These are phyloP conservation scores for Aspergillus tubingensis DNA, from an alignment of 2,329 filamentous ascomycete genomes.

Conservation along the genomic window DNA sequence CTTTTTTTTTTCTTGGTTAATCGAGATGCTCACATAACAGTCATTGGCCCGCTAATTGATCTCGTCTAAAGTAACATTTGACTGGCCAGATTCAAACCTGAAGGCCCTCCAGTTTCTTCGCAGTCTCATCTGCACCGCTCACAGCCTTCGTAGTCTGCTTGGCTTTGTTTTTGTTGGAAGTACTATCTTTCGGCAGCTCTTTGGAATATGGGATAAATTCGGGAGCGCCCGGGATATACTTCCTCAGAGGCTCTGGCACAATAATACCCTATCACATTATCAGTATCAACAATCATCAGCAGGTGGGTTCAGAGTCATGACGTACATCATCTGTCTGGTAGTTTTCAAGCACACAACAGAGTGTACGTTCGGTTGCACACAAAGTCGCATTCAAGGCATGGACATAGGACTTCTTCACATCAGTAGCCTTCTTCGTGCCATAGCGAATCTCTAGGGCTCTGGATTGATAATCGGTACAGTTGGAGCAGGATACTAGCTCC, in stretches of 20 bases:
- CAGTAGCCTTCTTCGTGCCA: conserved; percentile 82
- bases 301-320: conserved; percentile 11
- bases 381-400: conserved; percentile 90
- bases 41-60: not conserved
- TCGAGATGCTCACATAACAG: not conserved
- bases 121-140: conserved; percentile 34
- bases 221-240: conserved; percentile 85
- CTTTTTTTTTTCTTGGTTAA: not conserved
- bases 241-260: conserved; percentile 79
- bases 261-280: conserved; percentile 62
- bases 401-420: conserved; percentile 87
- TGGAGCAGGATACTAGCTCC: conserved; percentile 95
- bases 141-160: conserved; percentile 35
- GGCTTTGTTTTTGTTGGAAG: conserved; percentile 58
- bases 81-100: conserved; percentile 34
- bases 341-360: conserved; percentile 96
- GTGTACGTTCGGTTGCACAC: conserved; percentile 84
- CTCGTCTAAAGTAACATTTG: not conserved
- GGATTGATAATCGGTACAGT: conserved; percentile 97
- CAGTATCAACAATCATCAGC: conserved; percentile 15
- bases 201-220: conserved; percentile 88
- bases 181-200: conserved; percentile 77
- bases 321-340: conserved; percentile 85
- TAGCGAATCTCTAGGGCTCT: conserved; percentile 90
- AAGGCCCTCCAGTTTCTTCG: conserved; percentile 45